phyloP scores from a whole-genome alignment of 164 flowering plant genomes.

The Paratinospora sagittata region DNA sequence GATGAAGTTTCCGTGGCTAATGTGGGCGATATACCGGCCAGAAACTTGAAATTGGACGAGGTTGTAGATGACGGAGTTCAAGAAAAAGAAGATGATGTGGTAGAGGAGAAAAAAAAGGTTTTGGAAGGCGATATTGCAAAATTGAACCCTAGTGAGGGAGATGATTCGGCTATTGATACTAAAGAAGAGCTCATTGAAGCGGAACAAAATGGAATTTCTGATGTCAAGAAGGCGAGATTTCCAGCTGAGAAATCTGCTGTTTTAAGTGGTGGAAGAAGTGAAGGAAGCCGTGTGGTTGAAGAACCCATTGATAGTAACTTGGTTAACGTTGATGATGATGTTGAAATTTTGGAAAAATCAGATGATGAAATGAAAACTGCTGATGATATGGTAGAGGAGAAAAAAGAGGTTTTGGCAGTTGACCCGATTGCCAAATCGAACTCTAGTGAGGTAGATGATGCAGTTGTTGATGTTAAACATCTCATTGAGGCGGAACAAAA shows the following conservation, averaged over 20 bases:
- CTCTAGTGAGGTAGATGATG: neutral
- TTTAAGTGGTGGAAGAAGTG: conserved; percentile 4
- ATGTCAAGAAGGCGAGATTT: neutral
- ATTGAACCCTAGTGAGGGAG: neutral
- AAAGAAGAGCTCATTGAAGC: neutral
- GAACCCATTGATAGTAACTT: conserved; percentile 12
- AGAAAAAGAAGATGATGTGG: conserved; percentile 5
- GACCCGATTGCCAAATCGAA: neutral
- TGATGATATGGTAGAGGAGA: conserved; percentile 15
- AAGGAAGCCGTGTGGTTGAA: conserved; percentile 13
- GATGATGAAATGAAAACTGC: conserved; percentile 19
- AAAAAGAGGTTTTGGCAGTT: conserved; percentile 10
- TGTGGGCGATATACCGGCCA: conserved; percentile 10
- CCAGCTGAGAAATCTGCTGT: neutral
- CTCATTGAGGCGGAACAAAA: conserved; percentile 5
- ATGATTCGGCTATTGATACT: neutral
- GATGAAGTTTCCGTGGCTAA: conserved; percentile 5
- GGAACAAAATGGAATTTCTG: conserved; percentile 9
- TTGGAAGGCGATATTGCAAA: neutral
- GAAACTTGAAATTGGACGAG: conserved; percentile 8
- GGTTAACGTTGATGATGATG: conserved; percentile 13
- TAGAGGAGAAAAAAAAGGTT: conserved; percentile 17
- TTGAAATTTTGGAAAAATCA: conserved; percentile 20
- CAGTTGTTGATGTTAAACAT: conserved; percentile 4
- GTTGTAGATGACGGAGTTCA: conserved; percentile 12